A percentile compares a stretch with the other conserved stretches of the same genome.
Evolutionary conservation across 2,329 filamentous ascomycete genomes (phyloP).

Genomic region (Calonectria montana): DNA sequence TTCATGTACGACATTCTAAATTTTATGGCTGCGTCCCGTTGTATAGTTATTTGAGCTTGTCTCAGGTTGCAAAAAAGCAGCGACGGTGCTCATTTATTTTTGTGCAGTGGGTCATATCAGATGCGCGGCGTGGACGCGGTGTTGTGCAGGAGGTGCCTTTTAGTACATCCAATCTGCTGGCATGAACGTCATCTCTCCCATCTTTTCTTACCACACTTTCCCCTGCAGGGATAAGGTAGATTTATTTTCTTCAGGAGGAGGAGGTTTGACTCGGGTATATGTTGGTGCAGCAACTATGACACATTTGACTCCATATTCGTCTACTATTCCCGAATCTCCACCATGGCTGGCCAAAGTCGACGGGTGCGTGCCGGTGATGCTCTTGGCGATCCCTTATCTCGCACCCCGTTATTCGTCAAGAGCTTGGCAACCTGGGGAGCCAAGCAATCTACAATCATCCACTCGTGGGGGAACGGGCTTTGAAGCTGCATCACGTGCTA

Average conservation of each 20-base stretch:
- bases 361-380: neutral
- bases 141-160: neutral
- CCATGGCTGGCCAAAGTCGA: neutral
- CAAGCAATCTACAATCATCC: neutral
- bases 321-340: neutral
- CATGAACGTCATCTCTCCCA: neutral
- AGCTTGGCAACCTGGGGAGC: constrained; percentile 6
- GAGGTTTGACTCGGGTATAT: neutral
- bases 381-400: constrained; percentile 3
- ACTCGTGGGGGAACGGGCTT: neutral
- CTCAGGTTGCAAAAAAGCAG: neutral
- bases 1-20: neutral
- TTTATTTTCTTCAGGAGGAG: neutral
- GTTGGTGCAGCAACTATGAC: neutral
- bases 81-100: neutral
- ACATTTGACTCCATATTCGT: neutral
- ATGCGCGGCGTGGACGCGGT: neutral
- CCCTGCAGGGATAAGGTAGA: neutral
- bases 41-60: neutral
- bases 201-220: neutral
- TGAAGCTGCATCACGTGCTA: neutral
- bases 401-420: constrained; percentile 3
- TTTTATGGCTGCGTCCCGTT: neutral
- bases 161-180: neutral
- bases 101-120: neutral